Evolutionary conservation across 331 rosid genomes (phyloP).

Genomic region (Dryas integrifolia): DNA sequence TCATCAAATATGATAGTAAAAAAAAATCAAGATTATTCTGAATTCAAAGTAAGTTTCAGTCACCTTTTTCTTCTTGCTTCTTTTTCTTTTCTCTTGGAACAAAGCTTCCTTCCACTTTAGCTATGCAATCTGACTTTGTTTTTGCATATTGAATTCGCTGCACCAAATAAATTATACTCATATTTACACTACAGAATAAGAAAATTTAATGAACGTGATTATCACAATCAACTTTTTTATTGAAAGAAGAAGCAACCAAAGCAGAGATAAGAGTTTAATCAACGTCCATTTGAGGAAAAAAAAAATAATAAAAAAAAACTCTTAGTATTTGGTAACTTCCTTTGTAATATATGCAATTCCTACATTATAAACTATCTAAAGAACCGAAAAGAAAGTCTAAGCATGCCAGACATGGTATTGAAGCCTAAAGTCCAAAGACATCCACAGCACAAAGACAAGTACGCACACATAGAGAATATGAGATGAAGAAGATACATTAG

Average conservation of each 20-base stretch:
- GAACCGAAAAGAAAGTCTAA: neutral
- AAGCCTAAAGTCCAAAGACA: neutral
- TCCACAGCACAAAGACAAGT: neutral
- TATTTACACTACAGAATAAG: neutral
- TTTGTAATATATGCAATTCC: neutral
- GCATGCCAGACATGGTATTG: neutral
- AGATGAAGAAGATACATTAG: neutral
- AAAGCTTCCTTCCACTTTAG: slow-evolving; percentile 90
- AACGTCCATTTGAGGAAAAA: no score
- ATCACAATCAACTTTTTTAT: neutral
- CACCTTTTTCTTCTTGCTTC: slow-evolving; percentile 98
- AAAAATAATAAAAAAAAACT: neutral
- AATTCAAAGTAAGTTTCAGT: slow-evolving; percentile 18
- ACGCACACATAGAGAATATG: neutral
- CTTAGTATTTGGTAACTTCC: neutral
- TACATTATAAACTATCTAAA: neutral
- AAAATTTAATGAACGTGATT: slow-evolving; percentile 14
- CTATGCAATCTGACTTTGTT: slow-evolving; percentile 90
- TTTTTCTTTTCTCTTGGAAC: slow-evolving; percentile 95
- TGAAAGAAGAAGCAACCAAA: neutral
- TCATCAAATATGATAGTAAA: neutral
- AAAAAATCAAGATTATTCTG: neutral
- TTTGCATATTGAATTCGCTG: slow-evolving; percentile 95
- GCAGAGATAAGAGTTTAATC: neutral
- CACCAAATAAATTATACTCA: slow-evolving; percentile 32